These are phyloP conservation scores for Marasmius oreades DNA, from an alignment of 1,284 basidiomycete genomes.

Conservation along the genomic window DNA sequence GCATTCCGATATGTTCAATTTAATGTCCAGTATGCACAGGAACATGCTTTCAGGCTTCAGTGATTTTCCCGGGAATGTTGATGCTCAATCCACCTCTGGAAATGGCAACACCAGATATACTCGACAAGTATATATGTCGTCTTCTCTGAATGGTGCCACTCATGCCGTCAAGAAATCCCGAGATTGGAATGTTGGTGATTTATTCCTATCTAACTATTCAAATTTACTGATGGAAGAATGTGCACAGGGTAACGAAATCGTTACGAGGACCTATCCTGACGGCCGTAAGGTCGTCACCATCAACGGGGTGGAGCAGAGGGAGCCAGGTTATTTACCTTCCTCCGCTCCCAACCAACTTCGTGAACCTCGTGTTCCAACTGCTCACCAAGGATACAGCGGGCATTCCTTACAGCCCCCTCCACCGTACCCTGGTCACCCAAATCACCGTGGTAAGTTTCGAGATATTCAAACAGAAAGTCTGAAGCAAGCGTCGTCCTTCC, in stretches of 20 bases:
- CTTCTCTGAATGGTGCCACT: slow-evolving; percentile 62
- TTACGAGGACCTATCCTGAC: slow-evolving; percentile 59
- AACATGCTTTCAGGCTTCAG: slow-evolving; percentile 24
- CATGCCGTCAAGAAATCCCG: slow-evolving; percentile 52
- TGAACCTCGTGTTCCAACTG: slow-evolving; percentile 6
- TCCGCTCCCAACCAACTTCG: background rate
- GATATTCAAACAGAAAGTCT: background rate
- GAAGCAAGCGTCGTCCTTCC: no score
- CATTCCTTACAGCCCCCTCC: slow-evolving; percentile 7
- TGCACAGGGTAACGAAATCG: slow-evolving; percentile 67
- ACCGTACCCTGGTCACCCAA: background rate
- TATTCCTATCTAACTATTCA: background rate
- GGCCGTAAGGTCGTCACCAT: slow-evolving; percentile 60
- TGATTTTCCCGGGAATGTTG: slow-evolving; percentile 8
- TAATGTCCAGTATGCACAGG: slow-evolving; percentile 28
- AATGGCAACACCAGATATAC: slow-evolving; percentile 36
- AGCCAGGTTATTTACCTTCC: slow-evolving; percentile 7
- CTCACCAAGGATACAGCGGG: background rate
- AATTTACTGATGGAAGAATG: slow-evolving; percentile 10
- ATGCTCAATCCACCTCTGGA: slow-evolving; percentile 15
- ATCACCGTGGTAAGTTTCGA: background rate
- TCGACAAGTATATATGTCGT: slow-evolving; percentile 49
- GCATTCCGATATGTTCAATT: slow-evolving; percentile 27
- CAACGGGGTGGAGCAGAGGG: slow-evolving; percentile 63
- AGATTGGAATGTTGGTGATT: slow-evolving; percentile 48